Evolutionary conservation across 2,329 filamentous ascomycete genomes (phyloP), one percentile per base, ranked within the genome.

Genomic region (Alternaria conjuncta): DNA sequence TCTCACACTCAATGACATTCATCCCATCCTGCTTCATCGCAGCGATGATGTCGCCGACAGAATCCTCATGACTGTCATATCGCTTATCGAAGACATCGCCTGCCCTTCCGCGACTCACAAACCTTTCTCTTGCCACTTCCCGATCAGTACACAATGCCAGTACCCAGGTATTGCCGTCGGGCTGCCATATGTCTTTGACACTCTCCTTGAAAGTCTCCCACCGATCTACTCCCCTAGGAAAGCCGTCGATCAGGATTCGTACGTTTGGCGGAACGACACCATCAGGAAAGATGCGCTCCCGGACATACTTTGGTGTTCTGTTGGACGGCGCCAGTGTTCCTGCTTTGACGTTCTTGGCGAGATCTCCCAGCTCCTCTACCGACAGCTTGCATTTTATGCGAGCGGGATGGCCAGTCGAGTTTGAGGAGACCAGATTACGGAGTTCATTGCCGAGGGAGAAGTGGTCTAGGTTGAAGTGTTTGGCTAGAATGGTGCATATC

Each of bases 401-500:
- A 3, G 56, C 55, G 6, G 54, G 55, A 9, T 47, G 60, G 8
- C 53, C 45, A 0, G 56, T 57, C 13, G 65, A 44, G 3, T 61
- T 25, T 9, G 46, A 15, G 15, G 54, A 63, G 21, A 65, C 36
- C 12, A 67, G 60, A 1, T 57, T 32, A 26, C 63, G 63, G 8
- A 68, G 43, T 32, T 70, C 63, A 54, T 49, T 32, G 58, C 67
- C 61, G 10, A 68, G 49, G 11, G 61, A 64, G 46, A 68, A 56
- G 46, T 68, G 63, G 30, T 50, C 55, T 23, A 70, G 54, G 26
- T 45, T n/a, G 51, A 64, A 60, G 11, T 32, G 51, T 9, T 25
- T 32, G 41, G 55, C 23, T 43, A 69, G 54, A 6, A 53, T 23
- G 45, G 44, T 53, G 43, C 63, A 58, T 30, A 68, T 55, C 15